Base-by-base conservation (phyloP, 208 protist species). In the Balamuthia mandrillaris region DNA sequence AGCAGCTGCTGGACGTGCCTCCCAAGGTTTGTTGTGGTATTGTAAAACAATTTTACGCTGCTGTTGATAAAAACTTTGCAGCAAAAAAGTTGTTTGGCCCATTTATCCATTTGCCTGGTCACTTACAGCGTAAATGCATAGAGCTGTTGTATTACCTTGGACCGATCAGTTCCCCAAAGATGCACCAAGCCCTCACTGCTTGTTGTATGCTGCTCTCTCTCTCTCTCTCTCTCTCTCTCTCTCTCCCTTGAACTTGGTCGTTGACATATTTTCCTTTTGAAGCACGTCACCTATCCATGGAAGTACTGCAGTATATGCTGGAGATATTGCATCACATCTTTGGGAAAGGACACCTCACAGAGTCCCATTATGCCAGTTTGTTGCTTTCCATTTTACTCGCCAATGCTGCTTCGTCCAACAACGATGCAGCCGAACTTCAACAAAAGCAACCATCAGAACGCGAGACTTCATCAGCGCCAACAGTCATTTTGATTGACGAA, bases 241-340 rank as follows among this genome's bases (percentile, higher is more conserved):
- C 47, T 18, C 14, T 18, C 47, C 18, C 47, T 18, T n/a, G 18
- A 21, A 21, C 54, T 21, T 63, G 54, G 9, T 63, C 18, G 9
- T 24, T 24, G 54, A 21, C 18, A 63, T 29, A 6, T 9, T 24
- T 7, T 9, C 54, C 33, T 16, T 12, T 66, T 3, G 3, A 29
- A 79, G 70, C 70, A 31, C 70, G 70, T 12, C 35, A 60, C 6
- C 45, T 79, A 1, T 61, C 16, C 47, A 37, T 79, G 47, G 16
- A 24, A 1, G 47, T 79, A 31, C 70, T 79, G 0, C 70, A 49
- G 14, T 79, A 79, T 49, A 79, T 79, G 70, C 39, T 49, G 14
- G 70, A 79, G 70, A 79, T 79, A 9, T 37, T 79, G 14, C 60
- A 79, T 31, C 70, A 79, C 45, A n/a, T n/a, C n/a, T n/a, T n/a